phyloP scores from a whole-genome alignment of 345 rosid species.

The Lumnitzera racemosa region DNA sequence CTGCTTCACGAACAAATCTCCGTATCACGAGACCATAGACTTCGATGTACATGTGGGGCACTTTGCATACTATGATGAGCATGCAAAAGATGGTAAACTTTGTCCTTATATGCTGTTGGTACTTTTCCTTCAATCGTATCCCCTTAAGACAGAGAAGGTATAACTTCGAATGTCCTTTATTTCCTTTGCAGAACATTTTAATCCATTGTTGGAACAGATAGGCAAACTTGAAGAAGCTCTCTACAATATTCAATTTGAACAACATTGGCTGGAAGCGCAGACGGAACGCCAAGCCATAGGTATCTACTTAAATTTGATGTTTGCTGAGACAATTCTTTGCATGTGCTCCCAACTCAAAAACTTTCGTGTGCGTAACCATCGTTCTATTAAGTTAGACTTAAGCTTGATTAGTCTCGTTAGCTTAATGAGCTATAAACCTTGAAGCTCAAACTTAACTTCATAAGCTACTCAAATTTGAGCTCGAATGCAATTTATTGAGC shows the following conservation, averaged over 20 bases:
- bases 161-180: too few species aligned
- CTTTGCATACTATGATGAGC: slow-evolving; percentile 53
- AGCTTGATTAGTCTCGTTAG: too few species aligned
- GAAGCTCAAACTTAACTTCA: too few species aligned
- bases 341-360: too few species aligned
- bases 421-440: too few species aligned
- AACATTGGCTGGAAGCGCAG: slow-evolving; percentile 76
- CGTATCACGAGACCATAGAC: slow-evolving; percentile 62
- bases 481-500: too few species aligned
- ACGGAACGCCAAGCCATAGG: slow-evolving; percentile 75
- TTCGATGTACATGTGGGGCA: slow-evolving; percentile 66
- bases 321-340: background rate
- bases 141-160: too few species aligned
- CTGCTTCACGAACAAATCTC: slow-evolving; percentile 69
- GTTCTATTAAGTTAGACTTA: too few species aligned
- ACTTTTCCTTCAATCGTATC: too few species aligned
- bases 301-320: slow-evolving; percentile 10
- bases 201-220: slow-evolving; percentile 56
- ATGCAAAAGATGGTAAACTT: slow-evolving; percentile 59
- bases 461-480: too few species aligned
- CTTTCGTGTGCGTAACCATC: too few species aligned
- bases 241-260: slow-evolving; percentile 62
- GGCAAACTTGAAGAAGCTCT: slow-evolving; percentile 63
- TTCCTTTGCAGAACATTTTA: slow-evolving; percentile 51
- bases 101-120: too few species aligned